Base-by-base conservation (phyloP, 225 moss, liverwort and hornwort species). In the Marchantia polymorpha region DNA sequence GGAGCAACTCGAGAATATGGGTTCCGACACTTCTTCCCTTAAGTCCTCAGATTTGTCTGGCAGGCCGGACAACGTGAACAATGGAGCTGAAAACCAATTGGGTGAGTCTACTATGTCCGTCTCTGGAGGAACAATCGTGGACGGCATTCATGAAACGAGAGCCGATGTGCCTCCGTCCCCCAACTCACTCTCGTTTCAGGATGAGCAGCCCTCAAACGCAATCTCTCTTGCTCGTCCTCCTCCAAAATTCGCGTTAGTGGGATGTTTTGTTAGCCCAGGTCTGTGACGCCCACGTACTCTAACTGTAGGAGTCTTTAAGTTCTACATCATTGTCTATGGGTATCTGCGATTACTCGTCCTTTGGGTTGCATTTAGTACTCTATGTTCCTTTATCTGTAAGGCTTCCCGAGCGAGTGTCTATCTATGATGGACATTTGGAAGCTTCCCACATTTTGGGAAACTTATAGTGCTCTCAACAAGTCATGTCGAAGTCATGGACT, bases 241-340 rank as follows among this genome's bases (percentile, higher is more conserved):
- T 39, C 19, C 79, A 26, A 80, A 47, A 48, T 58, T 30, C 69
- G 71, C 79, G 12, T 11, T 85, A 47, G 82, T 80, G 52, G 82
- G 85, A 79, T 80, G 72, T 82, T 77, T 79, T 48, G 15, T 69
- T 80, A 77, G 73, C 64, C 65, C 80, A 86, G 85, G 85, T 86
- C 16, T 30, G 80, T 78, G 48, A 46, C 25, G 72, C 69, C 19
- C 46, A 20, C 69, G 69, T 49, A 47, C 47, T 47, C 46, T 0
- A 65, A 29, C 29, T 27, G 27, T 9, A 16, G 15, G 0, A 58
- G 58, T 39, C 39, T 39, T 39, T 39, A 39, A 39, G 39, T 39
- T 39, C 5, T 39, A 39, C 39, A 2, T 39, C 2, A 39, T 39
- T 39, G 2, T 39, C 39, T 39, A 39, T 39, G 39, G 39, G 39